Base-by-base conservation (phyloP, 345 rosid species). In the Geranium rotundifolium region DNA sequence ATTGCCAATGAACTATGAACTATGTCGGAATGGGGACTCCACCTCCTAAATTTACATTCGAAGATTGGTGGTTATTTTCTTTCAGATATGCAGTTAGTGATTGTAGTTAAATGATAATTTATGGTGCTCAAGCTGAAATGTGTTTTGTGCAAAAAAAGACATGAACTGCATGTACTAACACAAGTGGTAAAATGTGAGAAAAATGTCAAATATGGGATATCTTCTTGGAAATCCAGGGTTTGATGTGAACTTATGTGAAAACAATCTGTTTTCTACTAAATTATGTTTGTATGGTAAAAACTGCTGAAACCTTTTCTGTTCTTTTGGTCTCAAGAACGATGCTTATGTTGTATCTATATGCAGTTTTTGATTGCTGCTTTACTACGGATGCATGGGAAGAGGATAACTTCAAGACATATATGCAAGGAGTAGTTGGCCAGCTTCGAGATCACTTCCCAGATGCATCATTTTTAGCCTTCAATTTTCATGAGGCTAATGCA, bases 311-410 rank as follows among this genome's bases (percentile, higher is more conserved):
- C 10, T 8, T 34, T 34, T 34, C 10, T 34, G 41, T 34, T 34
- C 41, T 34, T 34, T 8, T 34, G 41, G 1, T 34, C 41, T 34
- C 10, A 34, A 1, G 41, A 34, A 34, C 10, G 6, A 4, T 34
- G 41, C 10, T 46, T 9, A 46, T 46, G 52, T 46, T 66, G 31
- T 62, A 56, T 57, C 64, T 72, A 62, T 58, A 62, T 72, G 39
- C 69, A 92, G 98, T 87, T 63, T 92, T 92, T 58, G 95, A 92
- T 69, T 84, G 86, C 82, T 92, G 98, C 84, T 87, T 92, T 66
- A 76, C 93, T 34, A 73, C 73, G 13, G 88, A 89, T 75, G 69
- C 78, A 58, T 75, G 81, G 89, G 84, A 75, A 78, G 89, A 73
- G 73, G 79, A 77, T 17, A 76, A 82, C 64, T 89, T 85, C 70